Conservation (phyloP, 495 filamentous ascomycete genomes). For the Poronia punctata region DNA sequence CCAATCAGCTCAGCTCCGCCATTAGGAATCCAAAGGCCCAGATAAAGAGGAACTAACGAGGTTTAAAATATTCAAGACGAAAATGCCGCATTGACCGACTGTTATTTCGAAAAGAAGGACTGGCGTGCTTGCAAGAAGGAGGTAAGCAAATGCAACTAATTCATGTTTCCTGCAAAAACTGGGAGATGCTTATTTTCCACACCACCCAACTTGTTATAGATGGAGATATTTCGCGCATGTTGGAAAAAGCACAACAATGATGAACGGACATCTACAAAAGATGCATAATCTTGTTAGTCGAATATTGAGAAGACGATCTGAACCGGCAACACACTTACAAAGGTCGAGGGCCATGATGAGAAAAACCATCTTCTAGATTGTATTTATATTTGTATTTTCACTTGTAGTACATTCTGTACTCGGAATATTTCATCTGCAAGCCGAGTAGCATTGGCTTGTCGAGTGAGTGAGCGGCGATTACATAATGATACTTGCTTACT, state of each 20-base stretch:
- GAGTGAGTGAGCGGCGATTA: too few relatives aligned
- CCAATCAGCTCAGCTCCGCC: neutral
- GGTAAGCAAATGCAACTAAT: conserved; percentile 52
- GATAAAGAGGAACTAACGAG: conserved; percentile 2
- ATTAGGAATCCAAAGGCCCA: too few relatives aligned
- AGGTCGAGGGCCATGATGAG: too few relatives aligned
- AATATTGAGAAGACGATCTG: neutral
- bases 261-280: conserved; percentile 68
- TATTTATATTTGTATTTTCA: neutral
- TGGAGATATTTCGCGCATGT: conserved; percentile 85
- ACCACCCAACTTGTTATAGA: conserved; percentile 44
- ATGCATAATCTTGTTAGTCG: too few relatives aligned
- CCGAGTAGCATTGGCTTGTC: too few relatives aligned
- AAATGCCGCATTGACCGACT: conserved; percentile 87
- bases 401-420: too few relatives aligned
- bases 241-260: conserved; percentile 92
- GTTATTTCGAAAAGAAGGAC: conserved; percentile 93
- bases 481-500: too few relatives aligned
- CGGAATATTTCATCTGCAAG: too few relatives aligned
- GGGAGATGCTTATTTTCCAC: too few relatives aligned
- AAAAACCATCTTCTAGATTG: neutral
- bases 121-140: conserved; percentile 86
- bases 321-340: neutral
- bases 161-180: too few relatives aligned
- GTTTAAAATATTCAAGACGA: conserved; percentile 50